Evolutionary conservation across 805 yeast genomes (phyloP).

Genomic region (Ogataea nonfermentans): DNA sequence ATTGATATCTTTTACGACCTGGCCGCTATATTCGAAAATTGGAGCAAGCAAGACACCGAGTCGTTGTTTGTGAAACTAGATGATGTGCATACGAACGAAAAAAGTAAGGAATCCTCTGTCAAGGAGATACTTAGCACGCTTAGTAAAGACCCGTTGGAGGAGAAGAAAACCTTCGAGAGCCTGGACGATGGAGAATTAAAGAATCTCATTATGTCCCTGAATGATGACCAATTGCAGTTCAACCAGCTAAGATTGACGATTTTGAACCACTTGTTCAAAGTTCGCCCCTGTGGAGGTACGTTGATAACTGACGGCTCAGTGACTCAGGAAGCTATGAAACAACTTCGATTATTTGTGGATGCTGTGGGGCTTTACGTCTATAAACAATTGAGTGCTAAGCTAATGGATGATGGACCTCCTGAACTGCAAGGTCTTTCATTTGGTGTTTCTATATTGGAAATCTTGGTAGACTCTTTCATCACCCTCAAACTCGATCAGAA

Average conservation of each 20-base stretch:
- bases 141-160: slow-evolving; percentile 13
- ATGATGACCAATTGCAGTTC: slow-evolving; percentile 24
- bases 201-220: slow-evolving; percentile 19
- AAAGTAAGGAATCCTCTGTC: slow-evolving; percentile 26
- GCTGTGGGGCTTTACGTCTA: slow-evolving; percentile 27
- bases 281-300: slow-evolving; percentile 20
- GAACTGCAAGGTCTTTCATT: slow-evolving; percentile 3
- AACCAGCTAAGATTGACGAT: slow-evolving; percentile 29
- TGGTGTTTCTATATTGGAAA: slow-evolving; percentile 42
- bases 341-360: slow-evolving; percentile 26
- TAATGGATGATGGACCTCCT: background rate
- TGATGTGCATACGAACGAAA: slow-evolving; percentile 7
- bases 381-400: slow-evolving; percentile 13
- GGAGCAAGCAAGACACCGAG: slow-evolving; percentile 26
- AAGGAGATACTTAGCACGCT: slow-evolving; percentile 33
- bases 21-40: slow-evolving; percentile 13
- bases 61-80: slow-evolving; percentile 24
- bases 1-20: slow-evolving; percentile 6
- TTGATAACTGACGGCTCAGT: slow-evolving; percentile 27
- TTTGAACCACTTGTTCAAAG: slow-evolving; percentile 24
- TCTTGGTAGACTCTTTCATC: slow-evolving; percentile 43
- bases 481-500: slow-evolving; percentile 27
- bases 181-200: slow-evolving; percentile 21
- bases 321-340: slow-evolving; percentile 18
- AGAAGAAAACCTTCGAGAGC: slow-evolving; percentile 16